phyloP scores from a whole-genome alignment of 176 grass and related monocot genomes.

The Tuctoria greenei region DNA sequence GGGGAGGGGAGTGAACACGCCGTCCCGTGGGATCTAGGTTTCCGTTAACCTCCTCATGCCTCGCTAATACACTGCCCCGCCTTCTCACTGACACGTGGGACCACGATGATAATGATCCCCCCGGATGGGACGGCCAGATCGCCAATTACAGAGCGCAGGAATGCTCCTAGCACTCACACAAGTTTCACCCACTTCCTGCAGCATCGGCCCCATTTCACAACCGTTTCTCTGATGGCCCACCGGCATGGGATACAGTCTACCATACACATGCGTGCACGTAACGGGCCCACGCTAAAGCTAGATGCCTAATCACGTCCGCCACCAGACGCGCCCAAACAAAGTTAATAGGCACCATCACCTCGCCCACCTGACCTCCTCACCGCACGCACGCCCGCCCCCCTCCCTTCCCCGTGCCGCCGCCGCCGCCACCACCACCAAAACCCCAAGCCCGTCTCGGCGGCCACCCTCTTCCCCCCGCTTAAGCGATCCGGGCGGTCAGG shows the following conservation, averaged over 20 bases:
- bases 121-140: constrained; percentile 35
- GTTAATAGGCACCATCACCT: constrained; percentile 33
- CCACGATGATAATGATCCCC: background rate
- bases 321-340: background rate
- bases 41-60: constrained; percentile 42
- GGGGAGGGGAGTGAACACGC: background rate
- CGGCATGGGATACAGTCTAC: accelerated
- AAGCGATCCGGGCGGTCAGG: constrained; percentile 38
- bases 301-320: constrained; percentile 9
- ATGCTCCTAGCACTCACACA: background rate
- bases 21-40: constrained; percentile 52
- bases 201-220: accelerated
- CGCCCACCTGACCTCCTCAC: background rate
- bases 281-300: background rate
- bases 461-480: background rate
- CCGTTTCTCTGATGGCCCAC: background rate
- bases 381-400: background rate
- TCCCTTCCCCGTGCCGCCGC: background rate
- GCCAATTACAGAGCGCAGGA: background rate
- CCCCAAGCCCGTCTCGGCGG: background rate
- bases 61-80: background rate
- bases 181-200: background rate
- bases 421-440: constrained; percentile 25
- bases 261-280: background rate
- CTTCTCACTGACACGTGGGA: background rate